Percentiles rank a stretch among this genome's conserved stretches.
phyloP scores from a whole-genome alignment of 2,329 filamentous ascomycete genomes.

The Alternaria gaisen region DNA sequence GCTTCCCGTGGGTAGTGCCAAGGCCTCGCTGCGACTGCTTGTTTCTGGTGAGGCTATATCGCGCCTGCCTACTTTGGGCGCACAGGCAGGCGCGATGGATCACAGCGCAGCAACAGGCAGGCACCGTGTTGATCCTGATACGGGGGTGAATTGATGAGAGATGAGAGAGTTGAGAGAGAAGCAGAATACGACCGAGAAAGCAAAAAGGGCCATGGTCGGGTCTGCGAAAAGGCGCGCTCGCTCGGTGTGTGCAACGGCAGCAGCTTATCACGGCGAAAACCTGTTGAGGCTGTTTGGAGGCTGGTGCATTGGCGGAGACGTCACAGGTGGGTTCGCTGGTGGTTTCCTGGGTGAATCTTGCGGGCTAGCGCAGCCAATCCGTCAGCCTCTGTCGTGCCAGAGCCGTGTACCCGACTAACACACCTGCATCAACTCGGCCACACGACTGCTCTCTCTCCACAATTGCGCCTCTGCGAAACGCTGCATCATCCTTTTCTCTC shows the following conservation, averaged over 20 bases:
- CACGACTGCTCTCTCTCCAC: not conserved
- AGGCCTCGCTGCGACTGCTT: conserved; percentile 13
- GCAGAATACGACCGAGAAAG: not conserved
- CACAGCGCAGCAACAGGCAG: conserved; percentile 9
- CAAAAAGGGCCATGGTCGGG: not conserved
- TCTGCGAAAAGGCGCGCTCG: not conserved
- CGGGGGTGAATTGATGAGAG: not conserved
- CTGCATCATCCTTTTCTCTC: not conserved
- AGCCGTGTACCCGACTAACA: conserved; percentile 18
- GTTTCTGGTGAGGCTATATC: conserved; percentile 6
- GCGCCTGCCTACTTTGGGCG: conserved; percentile 2
- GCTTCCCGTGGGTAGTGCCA: conserved; percentile 14
- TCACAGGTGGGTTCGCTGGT: conserved; percentile 18
- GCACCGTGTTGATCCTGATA: not conserved
- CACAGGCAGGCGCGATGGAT: conserved; percentile 5
- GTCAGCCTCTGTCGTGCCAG: conserved; percentile 26
- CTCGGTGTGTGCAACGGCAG: not conserved
- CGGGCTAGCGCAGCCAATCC: conserved; percentile 15
- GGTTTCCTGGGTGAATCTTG: conserved; percentile 18
- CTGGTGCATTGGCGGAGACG: conserved; percentile 20
- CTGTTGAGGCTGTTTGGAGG: conserved; percentile 17
- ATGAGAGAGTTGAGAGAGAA: not conserved
- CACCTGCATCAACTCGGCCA: conserved; percentile 10
- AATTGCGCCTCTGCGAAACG: conserved; percentile 8
- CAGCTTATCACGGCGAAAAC: conserved; percentile 14